Base-by-base conservation (phyloP, 106 monocot species). In the Dendrobium chrysotoxum region DNA sequence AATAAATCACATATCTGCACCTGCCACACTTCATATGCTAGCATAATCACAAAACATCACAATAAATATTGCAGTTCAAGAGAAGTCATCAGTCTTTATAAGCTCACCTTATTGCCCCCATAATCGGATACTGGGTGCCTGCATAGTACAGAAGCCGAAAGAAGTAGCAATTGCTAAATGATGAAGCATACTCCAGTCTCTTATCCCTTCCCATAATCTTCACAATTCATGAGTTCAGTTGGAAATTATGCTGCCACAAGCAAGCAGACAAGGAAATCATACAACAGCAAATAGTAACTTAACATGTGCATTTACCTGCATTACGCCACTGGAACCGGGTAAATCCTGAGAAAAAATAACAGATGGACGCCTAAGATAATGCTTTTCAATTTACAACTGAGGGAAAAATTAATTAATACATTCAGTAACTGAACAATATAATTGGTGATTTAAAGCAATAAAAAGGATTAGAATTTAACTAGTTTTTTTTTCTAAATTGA, bases 201-300 rank as follows among this genome's bases (percentile, higher is more conserved):
- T 94, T 86, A 28, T 94, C 97, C 73, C 97, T 92, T 76, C 97
- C 97, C 81, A 94, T 92, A 78, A 94, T 92, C 94, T 96, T 87
- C 66, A 82, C 38, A 61, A 81, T 53, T 23, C 21, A 77, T 67
- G 40, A 15, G 18, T 68, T 76, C 46, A 8, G 40, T 80, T 83
- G 80, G 65, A 79, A 80, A 80, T 0, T 12, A 82, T 50, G 26
- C 39, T 45, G 2, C 21, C 0, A 42, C 57, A 76, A 79, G 42
- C 23, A 41, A 26, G 23, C 55, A 57, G 12, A 38, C 15, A 54
- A 15, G 53, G 50, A 50, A 50, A 50, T 50, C 11, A 79, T 40
- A 45, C 6, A 55, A 25, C 7, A 64, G 6, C 5, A 64, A 64
- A 65, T 65, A 23, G 64, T 26, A 7, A 65, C n/a, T 65, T 41